Evolutionary conservation across 2,329 filamentous ascomycete species (phyloP), one percentile per base, ranked within the genome.

Genomic region (Capronia americana): DNA sequence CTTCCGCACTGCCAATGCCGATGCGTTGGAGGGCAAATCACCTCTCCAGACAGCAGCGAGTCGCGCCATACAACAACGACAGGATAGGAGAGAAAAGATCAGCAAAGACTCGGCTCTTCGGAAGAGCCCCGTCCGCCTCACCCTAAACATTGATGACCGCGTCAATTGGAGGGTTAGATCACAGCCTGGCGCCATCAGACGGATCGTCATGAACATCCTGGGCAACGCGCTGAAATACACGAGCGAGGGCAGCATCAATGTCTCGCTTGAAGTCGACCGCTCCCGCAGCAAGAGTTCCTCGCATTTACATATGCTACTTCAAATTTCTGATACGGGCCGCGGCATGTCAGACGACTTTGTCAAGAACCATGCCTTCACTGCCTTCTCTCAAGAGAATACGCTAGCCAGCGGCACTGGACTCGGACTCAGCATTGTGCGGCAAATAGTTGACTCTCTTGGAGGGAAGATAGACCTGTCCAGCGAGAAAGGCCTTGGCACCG

Each of bases 301-400:
- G 6, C 50, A 63, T 34, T 57, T 67, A 17, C 58, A 77, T 20
- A 72, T 78, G 3, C 75, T 75, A 0, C 63, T 86, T 17, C 84
- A 80, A 0, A 84, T 92, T 1, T 79, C 81, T 0, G 89, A 92
- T 70, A 88, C 89, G 0, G 90, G 89, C 0, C 83, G 83, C 53
- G 90, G 89, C 1, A 92, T 92, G 38, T 84, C 84, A 0, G 79
- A 85, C 5, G 85, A 89, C 10, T 92, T 87, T 69, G 77, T 90
- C 11, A 80, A 84, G 23, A 83, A 85, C 8, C 82, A 83, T 14
- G 75, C 91, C 0, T 92, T 88, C 72, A 86, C 83, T 0, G 86
- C 79, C 1, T 81, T 81, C 63, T 76, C 79, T 0, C 89, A 92
- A 68, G 89, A 91, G 71, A 83, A 90, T 56, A 76, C 80, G 0